Evolutionary conservation across 768 basidiomycete species (phyloP).

Genomic region (Cyclocybe cylindracea): DNA sequence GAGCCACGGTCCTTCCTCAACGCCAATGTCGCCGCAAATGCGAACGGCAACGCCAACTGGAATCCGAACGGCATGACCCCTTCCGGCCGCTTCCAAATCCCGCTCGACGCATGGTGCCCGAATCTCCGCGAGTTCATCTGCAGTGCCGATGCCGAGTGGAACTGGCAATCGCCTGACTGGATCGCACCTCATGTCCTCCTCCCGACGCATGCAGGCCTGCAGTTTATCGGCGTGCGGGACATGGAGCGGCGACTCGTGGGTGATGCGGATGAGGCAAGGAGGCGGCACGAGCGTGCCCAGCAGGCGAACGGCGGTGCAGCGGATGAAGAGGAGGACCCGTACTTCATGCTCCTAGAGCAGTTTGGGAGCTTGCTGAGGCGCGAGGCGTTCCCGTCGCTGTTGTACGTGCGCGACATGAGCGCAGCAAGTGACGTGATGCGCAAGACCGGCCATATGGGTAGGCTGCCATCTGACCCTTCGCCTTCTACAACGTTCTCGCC

Average conservation of each 20-base stretch:
- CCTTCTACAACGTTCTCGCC: background rate
- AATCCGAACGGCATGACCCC: background rate
- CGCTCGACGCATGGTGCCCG: constrained; percentile 70
- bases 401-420: constrained; percentile 67
- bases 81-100: constrained; percentile 25
- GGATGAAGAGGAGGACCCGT: constrained; percentile 48
- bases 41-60: background rate
- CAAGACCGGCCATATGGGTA: constrained; percentile 23
- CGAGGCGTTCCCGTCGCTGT: constrained; percentile 63
- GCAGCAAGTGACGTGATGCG: constrained; percentile 58
- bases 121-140: constrained; percentile 71
- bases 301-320: too few relatives aligned
- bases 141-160: constrained; percentile 79
- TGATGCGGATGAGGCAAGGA: constrained; percentile 26
- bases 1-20: constrained; percentile 39
- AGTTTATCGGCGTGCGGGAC: constrained; percentile 73
- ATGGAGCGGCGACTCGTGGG: too few relatives aligned
- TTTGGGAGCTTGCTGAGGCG: constrained; percentile 56
- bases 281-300: constrained; percentile 9
- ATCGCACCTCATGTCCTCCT: constrained; percentile 76
- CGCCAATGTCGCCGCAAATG: too few relatives aligned
- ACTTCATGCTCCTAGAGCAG: constrained; percentile 68
- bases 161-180: constrained; percentile 80
- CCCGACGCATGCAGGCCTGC: constrained; percentile 58
- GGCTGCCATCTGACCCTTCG: background rate